Evolutionary conservation across 1,284 basidiomycete genomes (phyloP), one percentile per base, ranked within the genome.

Genomic region (Afroboletus lepidellus): DNA sequence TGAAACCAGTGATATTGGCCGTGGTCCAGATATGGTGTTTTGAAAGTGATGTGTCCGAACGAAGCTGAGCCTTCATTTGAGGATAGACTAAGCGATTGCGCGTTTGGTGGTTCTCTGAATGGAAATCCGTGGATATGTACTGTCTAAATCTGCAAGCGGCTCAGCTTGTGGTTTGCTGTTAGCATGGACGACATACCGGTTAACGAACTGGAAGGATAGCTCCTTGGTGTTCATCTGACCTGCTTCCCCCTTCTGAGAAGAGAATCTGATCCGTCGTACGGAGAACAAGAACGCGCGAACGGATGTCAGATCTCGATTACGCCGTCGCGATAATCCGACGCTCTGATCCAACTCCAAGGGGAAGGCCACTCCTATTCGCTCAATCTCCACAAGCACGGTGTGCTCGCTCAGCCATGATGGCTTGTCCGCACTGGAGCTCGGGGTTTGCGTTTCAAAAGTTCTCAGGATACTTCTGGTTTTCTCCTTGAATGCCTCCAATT

Each of bases 271-370:
- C 1, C 83, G 81, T 53, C 82, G 81, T 53, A 94, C 83, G 1
- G 92, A 88, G 63, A 92, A 87, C 23, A 97, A 71, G 69, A 97
- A 89, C 0, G 94, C 94, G 5, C 84, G 82, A 18, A 90, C 78
- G 21, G 80, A 71, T 24, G 69, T 58, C 15, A 71, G 64, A 56
- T 78, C 73, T 49, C 64, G 65, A 53, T 61, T 69, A 41, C 72
- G 72, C 44, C 62, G 62, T n/a, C 65, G 70, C 20, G 77, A 74
- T 41, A 81, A 61, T 41, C 77, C 77, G 15, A 85, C 68, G 36
- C 78, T 77, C 51, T 77, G 74, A 52, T 81, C 75, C 45, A 79
- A 76, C 21, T 78, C 81, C 50, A 89, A 74, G 0, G 94, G 94
- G 60, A 96, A 91, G 1, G 92, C 94, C 6, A 93, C 80, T 6